phyloP scores from a whole-genome alignment of 2,329 filamentous ascomycete species.

The Thermoascus crustaceus region DNA sequence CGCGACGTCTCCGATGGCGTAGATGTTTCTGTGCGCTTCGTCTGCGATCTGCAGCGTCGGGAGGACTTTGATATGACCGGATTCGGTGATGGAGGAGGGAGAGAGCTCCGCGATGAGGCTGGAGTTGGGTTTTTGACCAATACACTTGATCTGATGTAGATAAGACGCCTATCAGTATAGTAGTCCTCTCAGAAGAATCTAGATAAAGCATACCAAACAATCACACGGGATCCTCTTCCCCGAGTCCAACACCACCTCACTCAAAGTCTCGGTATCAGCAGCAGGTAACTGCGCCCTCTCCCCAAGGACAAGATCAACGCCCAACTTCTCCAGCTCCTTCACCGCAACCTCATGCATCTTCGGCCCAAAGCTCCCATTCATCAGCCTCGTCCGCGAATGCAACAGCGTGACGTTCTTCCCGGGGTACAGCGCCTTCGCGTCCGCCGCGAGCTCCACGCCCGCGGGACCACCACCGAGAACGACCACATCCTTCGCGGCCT shows the following conservation, averaged over 20 bases:
- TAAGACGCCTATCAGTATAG: slow-evolving; percentile 2
- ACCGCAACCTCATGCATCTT: slow-evolving; percentile 32
- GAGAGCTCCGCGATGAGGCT: slow-evolving; percentile 39
- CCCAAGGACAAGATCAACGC: slow-evolving; percentile 44
- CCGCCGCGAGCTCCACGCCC: slow-evolving; percentile 53
- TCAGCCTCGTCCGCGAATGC: slow-evolving; percentile 47
- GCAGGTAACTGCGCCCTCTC: slow-evolving; percentile 39
- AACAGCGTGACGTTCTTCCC: slow-evolving; percentile 51
- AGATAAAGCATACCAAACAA: slow-evolving; percentile 35
- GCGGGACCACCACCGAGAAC: slow-evolving; percentile 54
- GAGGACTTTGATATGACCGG: slow-evolving; percentile 47
- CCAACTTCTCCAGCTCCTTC: slow-evolving; percentile 39
- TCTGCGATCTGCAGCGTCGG: slow-evolving; percentile 51
- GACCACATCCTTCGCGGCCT: slow-evolving; percentile 37
- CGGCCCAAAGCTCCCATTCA: slow-evolving; percentile 45
- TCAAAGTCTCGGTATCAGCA: slow-evolving; percentile 25
- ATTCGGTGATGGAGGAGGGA: slow-evolving; percentile 37
- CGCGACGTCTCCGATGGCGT: slow-evolving; percentile 57
- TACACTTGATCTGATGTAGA: slow-evolving; percentile 48
- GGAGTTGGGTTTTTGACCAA: slow-evolving; percentile 52
- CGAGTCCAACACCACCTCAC: slow-evolving; percentile 39
- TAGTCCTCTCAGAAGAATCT: slow-evolving; percentile 9
- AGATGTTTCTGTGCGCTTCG: slow-evolving; percentile 44
- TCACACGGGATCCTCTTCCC: slow-evolving; percentile 43
- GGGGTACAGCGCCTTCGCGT: slow-evolving; percentile 50